Base-by-base conservation (phyloP, 305 asterid species). In the Solanum hybrid region DNA sequence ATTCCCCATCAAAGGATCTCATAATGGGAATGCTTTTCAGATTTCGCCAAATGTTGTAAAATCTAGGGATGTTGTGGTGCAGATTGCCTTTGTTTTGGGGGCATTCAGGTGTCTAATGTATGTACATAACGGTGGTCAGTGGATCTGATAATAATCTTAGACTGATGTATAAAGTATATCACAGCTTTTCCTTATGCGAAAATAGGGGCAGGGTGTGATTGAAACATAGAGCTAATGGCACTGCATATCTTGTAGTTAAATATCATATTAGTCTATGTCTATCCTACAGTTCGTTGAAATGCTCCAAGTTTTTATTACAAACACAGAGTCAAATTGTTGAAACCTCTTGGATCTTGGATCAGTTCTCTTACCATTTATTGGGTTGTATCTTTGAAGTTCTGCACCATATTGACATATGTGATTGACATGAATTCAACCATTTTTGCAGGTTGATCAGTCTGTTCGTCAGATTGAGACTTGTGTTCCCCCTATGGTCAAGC, bases 391-490 rank as follows among this genome's bases (percentile, higher is more conserved):
- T 37, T 81, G 69, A 80, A 12, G 24, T 38, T 16, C 35, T 3
- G 51, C n/a, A 14, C 66, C 86, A 13, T 14, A 7, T 26, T 38
- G 13, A 40, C 7, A 26, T 8, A 14, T 79, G 56, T 78, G 22
- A 12, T 79, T 79, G n/a, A 40, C 72, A 9, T 82, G 72, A 46
- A 14, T 82, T 46, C 6, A 6, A 46, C 17, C 16, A 14, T 9
- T 10, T 82, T 29, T 77, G 79, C 92, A 97, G 99, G 96, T 97
- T 38, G 99, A 95, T 69, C 98, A 95, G 86, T 96, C 98, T 1
- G 92, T 97, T 79, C 92, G 56, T 94, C 93, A 92, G 89, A 93
- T 97, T 35, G 98, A 96, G 90, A 90, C 90, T 24, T 92, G 87
- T 10, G 96, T 97, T 5, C 98, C 98, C 42, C 95, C 96, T 10